These are phyloP conservation scores for Sclerotinia borealis DNA, from an alignment of 2,329 filamentous ascomycete species.

Conservation along the genomic window DNA sequence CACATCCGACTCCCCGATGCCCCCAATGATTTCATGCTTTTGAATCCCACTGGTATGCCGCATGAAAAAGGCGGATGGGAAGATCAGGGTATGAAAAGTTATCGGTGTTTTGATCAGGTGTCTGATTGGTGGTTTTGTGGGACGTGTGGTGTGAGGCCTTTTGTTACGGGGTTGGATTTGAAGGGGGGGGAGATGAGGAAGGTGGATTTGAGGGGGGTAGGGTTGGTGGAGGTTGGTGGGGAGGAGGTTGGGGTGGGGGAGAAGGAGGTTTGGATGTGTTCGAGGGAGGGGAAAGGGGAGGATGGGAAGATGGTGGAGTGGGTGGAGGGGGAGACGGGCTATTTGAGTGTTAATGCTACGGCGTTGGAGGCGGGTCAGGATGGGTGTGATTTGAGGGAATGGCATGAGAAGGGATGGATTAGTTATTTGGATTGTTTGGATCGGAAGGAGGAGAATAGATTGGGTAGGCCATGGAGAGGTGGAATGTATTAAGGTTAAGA, in stretches of 20 bases:
- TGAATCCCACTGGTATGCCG: slow-evolving; percentile 33
- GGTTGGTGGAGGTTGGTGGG: slow-evolving; percentile 8
- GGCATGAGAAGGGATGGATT: slow-evolving; percentile 34
- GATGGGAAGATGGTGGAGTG: slow-evolving; percentile 27
- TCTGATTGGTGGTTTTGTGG: slow-evolving; percentile 43
- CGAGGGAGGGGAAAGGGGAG: slow-evolving; percentile 27
- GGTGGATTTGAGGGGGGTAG: slow-evolving; percentile 14
- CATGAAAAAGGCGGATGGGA: slow-evolving; percentile 31
- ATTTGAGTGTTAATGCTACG: slow-evolving; percentile 37
- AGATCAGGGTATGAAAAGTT: slow-evolving; percentile 38
- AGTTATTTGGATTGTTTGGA: slow-evolving; percentile 24
- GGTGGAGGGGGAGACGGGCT: slow-evolving; percentile 24
- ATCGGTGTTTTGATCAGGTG: slow-evolving; percentile 32
- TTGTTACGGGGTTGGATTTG: slow-evolving; percentile 32
- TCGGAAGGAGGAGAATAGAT: slow-evolving; percentile 13
- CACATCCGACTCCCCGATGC: slow-evolving; percentile 38
- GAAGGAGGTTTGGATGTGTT: slow-evolving; percentile 30
- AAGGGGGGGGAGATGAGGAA: slow-evolving; percentile 32
- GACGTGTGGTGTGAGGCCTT: slow-evolving; percentile 40
- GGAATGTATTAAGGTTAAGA: slow-evolving; percentile 25
- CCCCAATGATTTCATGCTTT: slow-evolving; percentile 41
- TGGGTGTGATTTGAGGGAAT: slow-evolving; percentile 35
- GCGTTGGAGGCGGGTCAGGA: slow-evolving; percentile 36
- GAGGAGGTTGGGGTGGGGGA: slow-evolving; percentile 16
- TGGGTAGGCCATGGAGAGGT: slow-evolving; percentile 22